These are phyloP conservation scores for Penicillium sp. DNA, from an alignment of 2,329 filamentous ascomycete genomes.

Conservation along the genomic window DNA sequence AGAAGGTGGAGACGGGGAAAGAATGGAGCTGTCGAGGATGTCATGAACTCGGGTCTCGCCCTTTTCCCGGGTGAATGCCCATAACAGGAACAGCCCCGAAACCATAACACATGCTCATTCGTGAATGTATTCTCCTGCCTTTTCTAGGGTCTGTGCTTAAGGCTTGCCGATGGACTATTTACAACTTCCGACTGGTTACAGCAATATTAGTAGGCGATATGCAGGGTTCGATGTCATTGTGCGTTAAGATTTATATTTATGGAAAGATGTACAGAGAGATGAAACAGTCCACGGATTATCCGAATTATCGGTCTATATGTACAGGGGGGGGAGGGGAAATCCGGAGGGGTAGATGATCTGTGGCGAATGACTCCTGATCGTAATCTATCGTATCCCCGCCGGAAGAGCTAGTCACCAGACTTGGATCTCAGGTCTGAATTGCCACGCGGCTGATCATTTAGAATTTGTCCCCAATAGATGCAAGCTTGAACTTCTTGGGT, in stretches of 20 bases:
- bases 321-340: not conserved
- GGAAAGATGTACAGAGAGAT: not conserved
- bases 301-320: not conserved
- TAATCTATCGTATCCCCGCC: not conserved
- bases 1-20: conserved; percentile 12
- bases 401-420: not conserved
- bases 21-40: not conserved
- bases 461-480: conserved; percentile 41
- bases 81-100: conserved; percentile 19
- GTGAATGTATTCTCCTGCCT: not conserved
- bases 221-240: conserved; percentile 3
- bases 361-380: too few species aligned
- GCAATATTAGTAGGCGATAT: not conserved
- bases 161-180: not conserved
- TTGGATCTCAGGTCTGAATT: not conserved
- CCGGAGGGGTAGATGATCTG: not conserved
- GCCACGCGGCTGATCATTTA: conserved; percentile 20
- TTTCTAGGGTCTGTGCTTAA: not conserved
- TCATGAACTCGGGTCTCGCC: conserved; percentile 7
- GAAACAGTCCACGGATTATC: not conserved
- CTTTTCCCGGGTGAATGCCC: conserved; percentile 7
- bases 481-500: conserved; percentile 50
- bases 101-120: conserved; percentile 1
- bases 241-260: not conserved
- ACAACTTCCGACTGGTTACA: not conserved